phyloP scores from a whole-genome alignment of 805 yeast species.

The Candida pini region DNA sequence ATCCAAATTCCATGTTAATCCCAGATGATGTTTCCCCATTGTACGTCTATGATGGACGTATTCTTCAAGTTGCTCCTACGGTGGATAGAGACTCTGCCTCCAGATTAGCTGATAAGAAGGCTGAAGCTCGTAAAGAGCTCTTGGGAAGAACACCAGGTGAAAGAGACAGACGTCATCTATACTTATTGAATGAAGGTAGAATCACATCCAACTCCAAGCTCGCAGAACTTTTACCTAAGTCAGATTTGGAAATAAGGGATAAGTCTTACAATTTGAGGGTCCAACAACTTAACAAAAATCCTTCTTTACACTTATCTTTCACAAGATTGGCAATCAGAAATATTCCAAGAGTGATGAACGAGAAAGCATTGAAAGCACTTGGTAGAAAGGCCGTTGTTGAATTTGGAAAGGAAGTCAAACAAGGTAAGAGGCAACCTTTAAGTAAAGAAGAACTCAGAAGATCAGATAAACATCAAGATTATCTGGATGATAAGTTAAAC shows the following conservation, averaged over 20 bases:
- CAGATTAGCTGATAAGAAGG: constrained; percentile 64
- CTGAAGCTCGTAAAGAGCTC: constrained; percentile 63
- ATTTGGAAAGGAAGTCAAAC: constrained; percentile 85
- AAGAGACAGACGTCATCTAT: constrained; percentile 79
- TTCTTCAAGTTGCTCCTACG: constrained; percentile 75
- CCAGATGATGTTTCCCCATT: constrained; percentile 89
- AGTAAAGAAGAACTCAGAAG: constrained; percentile 84
- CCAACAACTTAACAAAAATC: constrained; percentile 85
- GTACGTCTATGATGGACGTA: constrained; percentile 90
- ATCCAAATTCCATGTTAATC: constrained; percentile 58
- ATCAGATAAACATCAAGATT: constrained; percentile 60
- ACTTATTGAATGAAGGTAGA: constrained; percentile 89
- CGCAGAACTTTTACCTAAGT: constrained; percentile 57
- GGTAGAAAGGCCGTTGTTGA: constrained; percentile 93
- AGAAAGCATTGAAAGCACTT: constrained; percentile 80
- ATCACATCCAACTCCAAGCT: constrained; percentile 75
- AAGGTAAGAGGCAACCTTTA: constrained; percentile 70
- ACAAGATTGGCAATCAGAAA: constrained; percentile 94
- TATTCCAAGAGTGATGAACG: constrained; percentile 87
- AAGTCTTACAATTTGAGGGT: constrained; percentile 81
- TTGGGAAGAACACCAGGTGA: constrained; percentile 78
- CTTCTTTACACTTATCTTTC: constrained; percentile 85
- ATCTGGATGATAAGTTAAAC: constrained; percentile 27
- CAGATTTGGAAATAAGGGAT: constrained; percentile 84
- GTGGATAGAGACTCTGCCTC: constrained; percentile 83